These are phyloP conservation scores for Candida gorgasii DNA, from an alignment of 805 yeast genomes.

Conservation along the genomic window DNA sequence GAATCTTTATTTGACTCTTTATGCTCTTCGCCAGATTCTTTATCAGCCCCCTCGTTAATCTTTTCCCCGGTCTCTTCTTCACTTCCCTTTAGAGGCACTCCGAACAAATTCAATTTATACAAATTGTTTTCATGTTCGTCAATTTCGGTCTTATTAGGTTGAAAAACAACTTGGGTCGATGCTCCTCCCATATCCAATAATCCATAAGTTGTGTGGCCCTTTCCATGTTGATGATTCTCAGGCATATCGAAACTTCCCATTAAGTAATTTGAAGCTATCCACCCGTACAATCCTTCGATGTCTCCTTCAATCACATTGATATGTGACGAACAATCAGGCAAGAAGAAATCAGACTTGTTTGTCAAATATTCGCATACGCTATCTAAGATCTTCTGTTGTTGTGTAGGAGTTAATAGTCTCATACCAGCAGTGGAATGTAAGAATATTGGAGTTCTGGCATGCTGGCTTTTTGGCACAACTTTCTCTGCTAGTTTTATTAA, in stretches of 20 bases:
- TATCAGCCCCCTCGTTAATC: not conserved
- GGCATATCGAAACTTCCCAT: slow-evolving; percentile 47
- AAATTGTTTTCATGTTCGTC: slow-evolving; percentile 47
- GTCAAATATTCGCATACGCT: slow-evolving; percentile 52
- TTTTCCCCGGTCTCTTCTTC: not conserved
- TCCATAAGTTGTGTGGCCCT: slow-evolving; percentile 53
- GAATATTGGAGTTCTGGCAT: slow-evolving; percentile 63
- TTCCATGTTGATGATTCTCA: slow-evolving; percentile 40
- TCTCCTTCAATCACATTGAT: slow-evolving; percentile 64
- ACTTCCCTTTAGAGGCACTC: slow-evolving; percentile 24
- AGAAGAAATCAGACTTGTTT: slow-evolving; percentile 47
- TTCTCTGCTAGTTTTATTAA: slow-evolving; percentile 50
- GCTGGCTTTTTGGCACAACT: slow-evolving; percentile 61
- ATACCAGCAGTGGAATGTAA: slow-evolving; percentile 73
- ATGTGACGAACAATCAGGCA: slow-evolving; percentile 65
- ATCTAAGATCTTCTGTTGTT: slow-evolving; percentile 47
- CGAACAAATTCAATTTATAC: slow-evolving; percentile 45
- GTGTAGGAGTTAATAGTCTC: slow-evolving; percentile 55
- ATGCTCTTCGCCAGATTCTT: slow-evolving; percentile 9
- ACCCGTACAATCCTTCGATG: slow-evolving; percentile 64
- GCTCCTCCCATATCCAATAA: slow-evolving; percentile 66
- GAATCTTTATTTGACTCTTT: not conserved
- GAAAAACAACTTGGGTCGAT: slow-evolving; percentile 64
- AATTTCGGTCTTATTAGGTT: slow-evolving; percentile 50
- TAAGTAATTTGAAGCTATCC: slow-evolving; percentile 63